Percentiles rank a stretch among this genome's conserved stretches.
Evolutionary conservation across 2,329 filamentous ascomycete genomes (phyloP).

Genomic region (Penicillium brasilianum): DNA sequence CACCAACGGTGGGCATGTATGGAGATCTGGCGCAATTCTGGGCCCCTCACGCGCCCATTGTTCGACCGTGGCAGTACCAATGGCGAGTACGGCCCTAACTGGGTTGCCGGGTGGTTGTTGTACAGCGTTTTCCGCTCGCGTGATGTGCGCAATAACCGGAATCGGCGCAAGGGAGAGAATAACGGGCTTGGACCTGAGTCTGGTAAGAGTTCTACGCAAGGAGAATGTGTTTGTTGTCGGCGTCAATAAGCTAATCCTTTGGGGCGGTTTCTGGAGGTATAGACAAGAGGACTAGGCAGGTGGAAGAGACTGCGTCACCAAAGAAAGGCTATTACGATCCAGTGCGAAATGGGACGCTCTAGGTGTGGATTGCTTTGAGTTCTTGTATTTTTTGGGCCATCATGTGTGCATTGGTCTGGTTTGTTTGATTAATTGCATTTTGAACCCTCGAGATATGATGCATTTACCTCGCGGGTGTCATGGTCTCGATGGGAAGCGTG

Average conservation of each 20-base stretch:
- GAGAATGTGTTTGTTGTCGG: not conserved
- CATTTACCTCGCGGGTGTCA: not conserved
- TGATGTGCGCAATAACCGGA: slow-evolving; percentile 54
- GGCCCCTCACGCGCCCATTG: slow-evolving; percentile 43
- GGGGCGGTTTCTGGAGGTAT: slow-evolving; percentile 14
- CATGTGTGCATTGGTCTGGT: slow-evolving; percentile 8
- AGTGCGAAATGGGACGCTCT: slow-evolving; percentile 45
- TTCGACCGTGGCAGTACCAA: slow-evolving; percentile 49
- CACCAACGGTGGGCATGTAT: slow-evolving; percentile 49
- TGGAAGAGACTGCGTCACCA: slow-evolving; percentile 31
- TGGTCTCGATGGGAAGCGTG: not conserved
- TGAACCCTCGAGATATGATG: slow-evolving; percentile 6
- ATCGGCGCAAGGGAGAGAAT: slow-evolving; percentile 46
- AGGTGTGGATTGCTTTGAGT: slow-evolving; percentile 7
- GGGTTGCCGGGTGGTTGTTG: slow-evolving; percentile 53
- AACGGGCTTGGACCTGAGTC: slow-evolving; percentile 23
- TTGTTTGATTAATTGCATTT: slow-evolving; percentile 10
- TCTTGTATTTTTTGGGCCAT: not conserved
- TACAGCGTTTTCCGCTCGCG: slow-evolving; percentile 55
- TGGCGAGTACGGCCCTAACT: slow-evolving; percentile 53
- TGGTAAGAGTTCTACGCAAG: slow-evolving; percentile 11
- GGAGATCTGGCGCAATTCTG: slow-evolving; percentile 50
- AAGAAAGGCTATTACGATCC: slow-evolving; percentile 50
- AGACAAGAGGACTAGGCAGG: slow-evolving; percentile 33
- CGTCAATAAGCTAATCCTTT: slow-evolving; percentile 7